Base-by-base conservation (phyloP, 352 stramenopile genomes). In the Hyaloperonospora brassicae region DNA sequence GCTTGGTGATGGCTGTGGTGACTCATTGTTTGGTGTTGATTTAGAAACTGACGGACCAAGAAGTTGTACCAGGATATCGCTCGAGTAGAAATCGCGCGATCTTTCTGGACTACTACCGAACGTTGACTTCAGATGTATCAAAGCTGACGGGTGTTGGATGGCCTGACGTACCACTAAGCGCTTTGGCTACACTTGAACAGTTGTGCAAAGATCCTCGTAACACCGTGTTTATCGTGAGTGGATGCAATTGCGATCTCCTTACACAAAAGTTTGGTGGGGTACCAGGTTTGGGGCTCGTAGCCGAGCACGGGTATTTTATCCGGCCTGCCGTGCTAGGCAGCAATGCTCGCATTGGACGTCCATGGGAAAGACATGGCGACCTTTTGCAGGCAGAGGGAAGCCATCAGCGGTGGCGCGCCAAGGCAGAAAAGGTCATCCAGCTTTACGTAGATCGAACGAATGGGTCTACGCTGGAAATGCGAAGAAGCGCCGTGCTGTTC, bases 81-180 rank as follows among this genome's bases (percentile, higher is more conserved):
- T 82, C 76, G 6, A 90, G 79, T 66, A 80, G 70, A 11, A 79
- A 75, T 4, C 80, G 93, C 8, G 79, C 98, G 2, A 98, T 99
- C 60, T 91, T 99, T 52, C 73, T 99, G 22, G 97, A 99, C 63
- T 99, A 98, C 59, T 98, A 98, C 48, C 95, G 97, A 48, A 99
- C 97, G 1, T 86, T 99, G 21, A 83, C 97, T 8, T 88, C 87
- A 6, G 96, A 98, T 54, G 76, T 86, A 7, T 84, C 78, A 8
- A 84, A 77, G 27, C 76, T 97, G 24, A 92, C 76, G 56, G 70
- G 70, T 8, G 74, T 84, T 10, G 63, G 76, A 22, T 93, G 82
- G 82, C 82, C 82, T 0, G 82, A 93, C 44, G 79, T 93, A 22
- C 79, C 79, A 3, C 59, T 89, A 11, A 84, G 60, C 12, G 75